Conservation (phyloP, 225 moss, liverwort and hornwort species). For the Pseudoscleropodium purum region DNA sequence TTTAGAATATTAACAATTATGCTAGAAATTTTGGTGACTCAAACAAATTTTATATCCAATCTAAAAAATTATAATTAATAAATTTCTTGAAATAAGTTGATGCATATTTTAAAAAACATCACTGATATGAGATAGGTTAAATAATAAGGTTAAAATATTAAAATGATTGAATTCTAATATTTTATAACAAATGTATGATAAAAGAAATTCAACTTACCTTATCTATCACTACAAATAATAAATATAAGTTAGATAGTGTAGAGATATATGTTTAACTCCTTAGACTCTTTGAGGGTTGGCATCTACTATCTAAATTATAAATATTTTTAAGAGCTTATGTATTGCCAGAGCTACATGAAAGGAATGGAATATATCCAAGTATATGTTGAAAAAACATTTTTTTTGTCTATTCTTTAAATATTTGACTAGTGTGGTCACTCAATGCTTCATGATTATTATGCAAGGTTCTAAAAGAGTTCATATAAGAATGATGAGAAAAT, state of each 20-base stretch:
- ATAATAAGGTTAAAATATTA: not conserved
- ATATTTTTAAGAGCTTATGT: not conserved
- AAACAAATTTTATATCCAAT: not conserved
- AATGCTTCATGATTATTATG: not conserved
- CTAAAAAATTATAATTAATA: not conserved
- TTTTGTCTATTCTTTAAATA: not conserved
- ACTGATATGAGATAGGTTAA: not conserved
- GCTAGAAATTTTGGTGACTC: not conserved
- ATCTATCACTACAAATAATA: too few relatives aligned
- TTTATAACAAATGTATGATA: not conserved
- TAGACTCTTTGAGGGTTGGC: rapidly evolving
- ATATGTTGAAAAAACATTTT: too few relatives aligned
- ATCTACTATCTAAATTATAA: rapidly evolving
- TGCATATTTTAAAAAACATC: too few relatives aligned
- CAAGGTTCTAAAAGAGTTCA: not conserved
- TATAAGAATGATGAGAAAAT: not conserved
- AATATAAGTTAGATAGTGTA: not conserved
- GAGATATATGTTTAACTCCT: not conserved
- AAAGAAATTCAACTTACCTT: not conserved
- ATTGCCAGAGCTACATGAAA: rapidly evolving
- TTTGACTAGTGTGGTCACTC: rapidly evolving
- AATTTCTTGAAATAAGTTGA: too few relatives aligned
- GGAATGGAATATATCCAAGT: rapidly evolving
- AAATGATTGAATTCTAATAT: not conserved
- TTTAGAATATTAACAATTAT: not conserved